These are phyloP conservation scores for Pichia rugopelliculosa DNA, from an alignment of 805 yeast genomes.

Conservation along the genomic window DNA sequence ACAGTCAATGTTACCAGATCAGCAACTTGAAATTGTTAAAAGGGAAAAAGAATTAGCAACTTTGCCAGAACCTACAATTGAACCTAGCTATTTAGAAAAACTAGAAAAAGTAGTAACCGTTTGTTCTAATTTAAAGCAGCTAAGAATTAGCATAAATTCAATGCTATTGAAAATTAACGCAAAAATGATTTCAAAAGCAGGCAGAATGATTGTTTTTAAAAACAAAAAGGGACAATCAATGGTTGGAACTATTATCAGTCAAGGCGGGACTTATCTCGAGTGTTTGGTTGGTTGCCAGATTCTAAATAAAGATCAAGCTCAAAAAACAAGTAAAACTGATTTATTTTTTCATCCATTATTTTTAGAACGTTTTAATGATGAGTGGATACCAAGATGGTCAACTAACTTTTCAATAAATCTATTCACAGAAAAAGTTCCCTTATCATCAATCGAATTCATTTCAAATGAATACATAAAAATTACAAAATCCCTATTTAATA, in stretches of 20 bases:
- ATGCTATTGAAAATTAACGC: constrained; percentile 40
- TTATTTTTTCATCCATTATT: constrained; percentile 21
- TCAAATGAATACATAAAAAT: constrained; percentile 30
- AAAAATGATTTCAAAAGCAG: constrained; percentile 42
- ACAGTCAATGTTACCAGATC: constrained; percentile 81
- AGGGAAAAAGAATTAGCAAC: constrained; percentile 39
- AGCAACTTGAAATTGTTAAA: constrained; percentile 55
- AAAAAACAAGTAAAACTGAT: constrained; percentile 12
- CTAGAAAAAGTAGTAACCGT: constrained; percentile 39
- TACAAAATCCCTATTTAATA: constrained; percentile 2
- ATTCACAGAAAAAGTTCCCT: constrained; percentile 31
- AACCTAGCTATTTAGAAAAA: constrained; percentile 33
- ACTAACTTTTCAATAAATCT: constrained; percentile 2
- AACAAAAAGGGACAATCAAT: constrained; percentile 31
- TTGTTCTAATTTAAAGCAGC: not conserved
- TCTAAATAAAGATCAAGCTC: not conserved
- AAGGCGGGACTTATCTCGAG: constrained; percentile 8
- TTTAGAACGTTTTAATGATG: constrained; percentile 27
- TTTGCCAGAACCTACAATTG: constrained; percentile 27
- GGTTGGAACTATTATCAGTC: constrained; percentile 1
- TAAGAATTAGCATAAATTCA: constrained; percentile 11
- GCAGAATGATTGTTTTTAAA: constrained; percentile 53
- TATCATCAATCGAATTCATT: constrained; percentile 37
- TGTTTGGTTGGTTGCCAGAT: constrained; percentile 29
- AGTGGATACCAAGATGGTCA: constrained; percentile 31